phyloP scores from a whole-genome alignment of 2,329 filamentous ascomycete genomes.

The Clonostachys byssicola region DNA sequence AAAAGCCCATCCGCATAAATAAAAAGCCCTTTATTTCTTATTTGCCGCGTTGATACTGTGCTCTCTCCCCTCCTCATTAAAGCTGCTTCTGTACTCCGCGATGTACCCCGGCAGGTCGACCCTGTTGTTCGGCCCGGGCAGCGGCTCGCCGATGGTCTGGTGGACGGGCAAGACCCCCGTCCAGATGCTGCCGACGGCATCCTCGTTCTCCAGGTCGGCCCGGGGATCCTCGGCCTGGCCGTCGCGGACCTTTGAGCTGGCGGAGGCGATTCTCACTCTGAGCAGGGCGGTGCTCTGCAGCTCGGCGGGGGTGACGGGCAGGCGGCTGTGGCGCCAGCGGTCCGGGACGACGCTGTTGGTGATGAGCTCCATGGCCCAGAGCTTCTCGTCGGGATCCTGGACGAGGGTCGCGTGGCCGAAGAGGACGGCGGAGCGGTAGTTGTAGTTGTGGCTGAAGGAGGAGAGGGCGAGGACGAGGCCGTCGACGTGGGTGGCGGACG shows the following conservation, averaged over 20 bases:
- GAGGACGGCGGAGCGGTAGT: constrained; percentile 77
- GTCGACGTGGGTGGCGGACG: constrained; percentile 72
- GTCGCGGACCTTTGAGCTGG: constrained; percentile 70
- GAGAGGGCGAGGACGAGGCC: constrained; percentile 77
- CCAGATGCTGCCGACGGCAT: constrained; percentile 40
- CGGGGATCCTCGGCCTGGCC: constrained; percentile 57
- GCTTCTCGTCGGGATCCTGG: constrained; percentile 62
- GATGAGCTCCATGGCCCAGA: constrained; percentile 75
- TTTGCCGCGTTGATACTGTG: constrained; percentile 16
- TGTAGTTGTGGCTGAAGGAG: constrained; percentile 78
- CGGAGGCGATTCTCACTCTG: constrained; percentile 62
- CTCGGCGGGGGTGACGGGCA: constrained; percentile 69
- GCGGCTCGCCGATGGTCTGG: constrained; percentile 57
- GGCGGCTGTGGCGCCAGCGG: constrained; percentile 65
- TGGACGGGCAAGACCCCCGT: constrained; percentile 60
- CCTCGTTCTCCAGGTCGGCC: constrained; percentile 38
- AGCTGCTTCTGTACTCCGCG: constrained; percentile 28
- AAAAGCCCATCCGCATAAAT: not conserved
- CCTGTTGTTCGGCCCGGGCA: constrained; percentile 55
- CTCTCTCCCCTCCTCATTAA: constrained; percentile 26
- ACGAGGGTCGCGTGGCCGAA: constrained; percentile 72
- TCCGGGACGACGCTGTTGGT: constrained; percentile 68
- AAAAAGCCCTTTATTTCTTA: constrained; percentile 6
- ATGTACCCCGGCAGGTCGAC: constrained; percentile 62
- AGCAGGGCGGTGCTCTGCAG: constrained; percentile 72